A percentile compares a stretch with the other conserved stretches of the same genome.
Conservation (phyloP, 306 rosid genomes). For the Medicago lupulina region DNA sequence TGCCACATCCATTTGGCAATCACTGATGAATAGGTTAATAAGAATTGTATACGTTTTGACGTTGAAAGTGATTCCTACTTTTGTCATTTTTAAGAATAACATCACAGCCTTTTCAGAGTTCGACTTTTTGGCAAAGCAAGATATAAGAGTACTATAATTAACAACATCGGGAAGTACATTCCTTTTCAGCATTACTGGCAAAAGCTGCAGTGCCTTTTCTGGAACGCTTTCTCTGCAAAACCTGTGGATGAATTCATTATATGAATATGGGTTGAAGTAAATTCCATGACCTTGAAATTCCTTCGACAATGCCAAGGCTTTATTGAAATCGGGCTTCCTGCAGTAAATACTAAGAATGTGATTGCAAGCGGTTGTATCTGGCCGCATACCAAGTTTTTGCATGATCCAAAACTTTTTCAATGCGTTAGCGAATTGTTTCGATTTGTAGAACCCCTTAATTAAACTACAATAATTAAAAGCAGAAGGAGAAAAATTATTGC, state of each 20-base stretch:
- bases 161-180: slow-evolving; percentile 60
- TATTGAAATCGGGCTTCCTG: slow-evolving; percentile 50
- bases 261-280: slow-evolving; percentile 58
- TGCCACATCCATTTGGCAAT: slow-evolving; percentile 35
- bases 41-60: slow-evolving; percentile 56
- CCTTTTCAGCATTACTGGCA: slow-evolving; percentile 71
- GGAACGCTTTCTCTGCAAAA: slow-evolving; percentile 57
- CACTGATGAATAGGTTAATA: slow-evolving; percentile 49
- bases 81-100: slow-evolving; percentile 57
- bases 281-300: slow-evolving; percentile 52
- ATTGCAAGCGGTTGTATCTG: slow-evolving; percentile 61
- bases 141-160: slow-evolving; percentile 59
- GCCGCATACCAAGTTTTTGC: slow-evolving; percentile 50
- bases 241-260: slow-evolving; percentile 52
- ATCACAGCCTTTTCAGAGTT: slow-evolving; percentile 50
- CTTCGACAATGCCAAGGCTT: slow-evolving; percentile 58
- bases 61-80: slow-evolving; percentile 53
- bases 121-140: slow-evolving; percentile 60
- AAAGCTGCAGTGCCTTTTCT: slow-evolving; percentile 59
- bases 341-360: slow-evolving; percentile 54
- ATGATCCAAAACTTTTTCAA: slow-evolving; percentile 48
- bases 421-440: slow-evolving; percentile 49
- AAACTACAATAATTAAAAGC: slow-evolving; percentile 45
- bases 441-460: slow-evolving; percentile 56
- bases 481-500: slow-evolving; percentile 51